A percentile compares a stretch with the other conserved stretches of the same genome.
Evolutionary conservation across 176 grass and related monocot species (phyloP).

Genomic region (Zoysia japonica): DNA sequence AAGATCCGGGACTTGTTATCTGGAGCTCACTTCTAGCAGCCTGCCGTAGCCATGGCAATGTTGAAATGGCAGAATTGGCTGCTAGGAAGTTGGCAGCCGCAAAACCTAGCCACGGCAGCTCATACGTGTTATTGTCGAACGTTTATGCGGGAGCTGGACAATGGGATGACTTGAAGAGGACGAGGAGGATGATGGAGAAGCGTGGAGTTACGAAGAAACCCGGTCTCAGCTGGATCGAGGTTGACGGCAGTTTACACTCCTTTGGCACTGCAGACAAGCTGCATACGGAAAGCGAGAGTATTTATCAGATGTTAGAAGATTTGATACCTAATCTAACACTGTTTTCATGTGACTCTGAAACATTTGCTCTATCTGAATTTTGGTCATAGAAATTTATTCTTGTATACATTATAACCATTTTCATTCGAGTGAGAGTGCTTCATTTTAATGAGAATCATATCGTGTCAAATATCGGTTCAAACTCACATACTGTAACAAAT

Average conservation of each 20-base stretch:
- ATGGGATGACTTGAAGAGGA: slow-evolving; percentile 56
- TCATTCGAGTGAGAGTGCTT: neutral
- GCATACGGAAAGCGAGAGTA: slow-evolving; percentile 32
- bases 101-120: slow-evolving; percentile 48
- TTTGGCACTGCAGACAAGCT: slow-evolving; percentile 52
- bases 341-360: slow-evolving; percentile 34
- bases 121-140: slow-evolving; percentile 54
- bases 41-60: slow-evolving; percentile 51
- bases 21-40: slow-evolving; percentile 63
- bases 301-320: slow-evolving; percentile 55
- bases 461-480: slow-evolving; percentile 7
- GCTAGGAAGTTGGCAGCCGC: slow-evolving; percentile 27
- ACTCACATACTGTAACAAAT: neutral
- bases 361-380: slow-evolving; percentile 24
- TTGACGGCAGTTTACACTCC: slow-evolving; percentile 49
- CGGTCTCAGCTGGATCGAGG: slow-evolving; percentile 58
- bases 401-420: neutral
- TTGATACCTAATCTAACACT: slow-evolving; percentile 48
- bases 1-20: slow-evolving; percentile 42
- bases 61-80: slow-evolving; percentile 51
- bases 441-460: slow-evolving; percentile 18
- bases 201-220: slow-evolving; percentile 41
- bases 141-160: slow-evolving; percentile 42
- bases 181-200: slow-evolving; percentile 47
- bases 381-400: neutral